Evolutionary conservation across 768 basidiomycete species (phyloP).

Genomic region (Lentinula sp.): DNA sequence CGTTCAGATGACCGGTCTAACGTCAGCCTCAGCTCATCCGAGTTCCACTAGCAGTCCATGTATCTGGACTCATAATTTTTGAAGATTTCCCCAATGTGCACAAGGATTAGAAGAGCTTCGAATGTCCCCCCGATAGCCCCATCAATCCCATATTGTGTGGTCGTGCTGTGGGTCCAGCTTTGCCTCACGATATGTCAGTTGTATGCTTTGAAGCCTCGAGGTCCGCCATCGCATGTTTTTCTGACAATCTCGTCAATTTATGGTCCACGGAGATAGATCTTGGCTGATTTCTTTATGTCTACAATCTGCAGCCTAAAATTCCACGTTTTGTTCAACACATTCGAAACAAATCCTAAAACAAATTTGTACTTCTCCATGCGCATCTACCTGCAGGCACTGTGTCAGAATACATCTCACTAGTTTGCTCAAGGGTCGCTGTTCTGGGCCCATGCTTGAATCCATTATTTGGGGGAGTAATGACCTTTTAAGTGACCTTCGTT

Average conservation of each 20-base stretch:
- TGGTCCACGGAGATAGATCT: neutral
- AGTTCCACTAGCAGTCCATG: no score
- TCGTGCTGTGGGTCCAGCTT: neutral
- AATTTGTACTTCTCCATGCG: neutral
- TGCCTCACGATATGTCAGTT: neutral
- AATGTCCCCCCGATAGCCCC: no score
- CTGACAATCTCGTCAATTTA: neutral
- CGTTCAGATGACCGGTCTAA: no score
- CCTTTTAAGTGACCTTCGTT: neutral
- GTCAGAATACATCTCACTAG: neutral
- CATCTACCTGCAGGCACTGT: neutral
- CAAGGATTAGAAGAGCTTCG: no score
- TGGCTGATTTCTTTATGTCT: neutral
- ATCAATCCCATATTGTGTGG: neutral
- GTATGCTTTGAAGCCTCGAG: neutral
- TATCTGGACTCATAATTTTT: no score
- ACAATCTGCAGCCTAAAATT: neutral
- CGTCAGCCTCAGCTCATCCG: no score
- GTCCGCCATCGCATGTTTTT: neutral
- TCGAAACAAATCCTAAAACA: neutral
- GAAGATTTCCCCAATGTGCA: no score
- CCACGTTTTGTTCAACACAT: neutral
- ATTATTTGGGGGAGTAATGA: neutral
- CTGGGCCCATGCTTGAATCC: neutral
- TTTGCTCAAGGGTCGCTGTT: neutral